These are phyloP conservation scores for Ustilago tritici DNA, from an alignment of 1,284 basidiomycete species.

Conservation along the genomic window DNA sequence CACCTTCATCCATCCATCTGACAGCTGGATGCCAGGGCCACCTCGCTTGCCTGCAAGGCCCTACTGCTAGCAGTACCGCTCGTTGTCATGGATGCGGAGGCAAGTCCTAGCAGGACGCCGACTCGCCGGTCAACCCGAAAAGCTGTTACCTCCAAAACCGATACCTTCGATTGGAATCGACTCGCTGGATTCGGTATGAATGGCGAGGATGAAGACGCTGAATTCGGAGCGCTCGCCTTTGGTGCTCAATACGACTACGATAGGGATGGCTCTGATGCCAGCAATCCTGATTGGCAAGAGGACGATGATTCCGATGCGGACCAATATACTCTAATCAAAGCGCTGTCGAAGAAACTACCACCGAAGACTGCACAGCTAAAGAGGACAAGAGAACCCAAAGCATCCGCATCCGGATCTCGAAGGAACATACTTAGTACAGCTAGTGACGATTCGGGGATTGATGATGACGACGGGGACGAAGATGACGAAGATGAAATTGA, in stretches of 20 bases:
- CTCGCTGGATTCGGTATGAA: conserved; percentile 31
- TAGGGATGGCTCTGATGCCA: conserved; percentile 28
- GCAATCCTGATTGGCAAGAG: conserved; percentile 41
- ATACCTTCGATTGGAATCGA: conserved; percentile 28
- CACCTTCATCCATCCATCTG: neutral
- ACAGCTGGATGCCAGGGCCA: neutral
- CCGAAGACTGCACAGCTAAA: conserved; percentile 2
- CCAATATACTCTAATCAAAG: conserved; percentile 14
- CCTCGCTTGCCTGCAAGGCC: neutral
- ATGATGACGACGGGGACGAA: conserved; percentile 8
- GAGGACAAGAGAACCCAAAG: neutral
- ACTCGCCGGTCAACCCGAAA: conserved; percentile 26
- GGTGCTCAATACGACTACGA: conserved; percentile 14
- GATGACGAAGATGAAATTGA: conserved; percentile 19
- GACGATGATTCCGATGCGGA: conserved; percentile 45
- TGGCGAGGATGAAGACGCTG: conserved; percentile 29
- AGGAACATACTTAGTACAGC: neutral
- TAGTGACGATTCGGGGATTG: conserved; percentile 15
- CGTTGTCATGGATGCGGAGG: conserved; percentile 23
- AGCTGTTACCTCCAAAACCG: conserved; percentile 2
- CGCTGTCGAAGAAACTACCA: conserved; percentile 11
- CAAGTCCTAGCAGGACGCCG: conserved; percentile 23
- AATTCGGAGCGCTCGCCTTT: conserved; percentile 36
- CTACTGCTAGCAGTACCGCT: no score
- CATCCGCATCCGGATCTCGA: neutral